phyloP scores from a whole-genome alignment of 2,329 filamentous ascomycete species.

The Chaetomium sp. region DNA sequence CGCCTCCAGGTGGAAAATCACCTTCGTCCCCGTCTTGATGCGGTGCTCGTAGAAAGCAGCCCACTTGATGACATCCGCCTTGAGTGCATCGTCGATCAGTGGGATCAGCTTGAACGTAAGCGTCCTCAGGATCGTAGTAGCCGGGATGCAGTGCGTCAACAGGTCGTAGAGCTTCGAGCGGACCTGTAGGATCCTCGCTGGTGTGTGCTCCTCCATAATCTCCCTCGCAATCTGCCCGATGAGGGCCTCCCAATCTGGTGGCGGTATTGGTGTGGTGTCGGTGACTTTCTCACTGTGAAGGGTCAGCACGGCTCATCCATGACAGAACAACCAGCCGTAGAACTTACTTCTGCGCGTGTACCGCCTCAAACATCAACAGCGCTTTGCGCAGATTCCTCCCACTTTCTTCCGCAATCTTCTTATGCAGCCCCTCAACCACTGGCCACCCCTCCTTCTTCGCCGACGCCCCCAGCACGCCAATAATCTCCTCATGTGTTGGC shows the following conservation, averaged over 20 bases:
- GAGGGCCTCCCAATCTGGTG: conserved; percentile 93
- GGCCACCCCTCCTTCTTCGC: conserved; percentile 80
- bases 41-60: conserved; percentile 96
- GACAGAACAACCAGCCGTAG: no score
- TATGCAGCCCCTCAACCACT: conserved; percentile 67
- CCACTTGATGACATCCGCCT: conserved; percentile 91
- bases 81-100: conserved; percentile 80
- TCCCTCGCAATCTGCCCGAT: conserved; percentile 86
- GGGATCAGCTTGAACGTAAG: conserved; percentile 88
- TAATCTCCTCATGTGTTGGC: conserved; percentile 80
- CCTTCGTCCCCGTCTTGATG: conserved; percentile 85
- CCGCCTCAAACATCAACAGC: conserved; percentile 92
- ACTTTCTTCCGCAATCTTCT: conserved; percentile 82
- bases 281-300: conserved; percentile 73
- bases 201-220: conserved; percentile 89
- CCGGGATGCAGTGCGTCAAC: conserved; percentile 92
- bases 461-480: conserved; percentile 61
- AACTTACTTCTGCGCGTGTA: conserved; percentile 90
- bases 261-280: conserved; percentile 82
- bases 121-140: conserved; percentile 89
- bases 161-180: conserved; percentile 95
- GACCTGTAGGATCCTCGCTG: conserved; percentile 78
- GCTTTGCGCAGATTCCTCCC: conserved; percentile 85
- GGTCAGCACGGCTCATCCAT: not conserved
- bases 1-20: conserved; percentile 96